Percentiles rank a stretch among this genome's conserved stretches.
Evolutionary conservation across 768 basidiomycete species (phyloP).

Genomic region (Leccinellum albellum): DNA sequence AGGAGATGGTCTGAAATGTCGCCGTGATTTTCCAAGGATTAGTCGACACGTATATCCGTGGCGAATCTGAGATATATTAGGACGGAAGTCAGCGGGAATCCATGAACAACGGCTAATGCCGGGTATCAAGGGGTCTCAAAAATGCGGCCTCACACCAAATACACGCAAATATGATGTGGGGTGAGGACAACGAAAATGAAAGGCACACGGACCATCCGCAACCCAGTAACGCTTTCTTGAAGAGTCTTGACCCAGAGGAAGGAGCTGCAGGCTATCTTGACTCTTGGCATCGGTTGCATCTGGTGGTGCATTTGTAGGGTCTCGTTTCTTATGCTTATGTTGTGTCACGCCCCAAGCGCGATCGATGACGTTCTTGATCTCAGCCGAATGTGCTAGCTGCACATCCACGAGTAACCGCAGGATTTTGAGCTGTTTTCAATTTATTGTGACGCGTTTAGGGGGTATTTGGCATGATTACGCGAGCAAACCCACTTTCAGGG

Average conservation of each 20-base stretch:
- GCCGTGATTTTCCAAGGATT: constrained; percentile 90
- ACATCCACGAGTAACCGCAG: constrained; percentile 83
- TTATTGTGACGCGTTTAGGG: constrained; percentile 29
- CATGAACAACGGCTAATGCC: constrained; percentile 34
- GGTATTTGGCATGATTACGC: constrained; percentile 22
- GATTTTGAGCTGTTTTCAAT: constrained; percentile 61
- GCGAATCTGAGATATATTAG: constrained; percentile 61
- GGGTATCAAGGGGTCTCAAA: constrained; percentile 39
- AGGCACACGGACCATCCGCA: constrained; percentile 77
- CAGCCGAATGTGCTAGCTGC: constrained; percentile 65
- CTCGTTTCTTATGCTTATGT: constrained; percentile 81
- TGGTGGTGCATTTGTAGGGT: constrained; percentile 51
- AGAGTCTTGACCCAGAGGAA: constrained; percentile 75
- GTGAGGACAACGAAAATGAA: constrained; percentile 32
- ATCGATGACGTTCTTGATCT: constrained; percentile 72
- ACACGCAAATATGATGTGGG: constrained; percentile 59
- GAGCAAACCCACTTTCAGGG: constrained; percentile 62
- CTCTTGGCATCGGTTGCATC: constrained; percentile 61
- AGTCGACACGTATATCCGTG: constrained; percentile 76
- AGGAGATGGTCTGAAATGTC: constrained; percentile 67
- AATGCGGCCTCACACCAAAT: constrained; percentile 56
- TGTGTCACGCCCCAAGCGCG: constrained; percentile 83
- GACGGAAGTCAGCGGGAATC: constrained; percentile 32
- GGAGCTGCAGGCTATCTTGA: constrained; percentile 58
- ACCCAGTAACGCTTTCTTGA: constrained; percentile 81